These are phyloP conservation scores for Boehmeria nivea DNA, from an alignment of 306 rosid species.

Conservation along the genomic window DNA sequence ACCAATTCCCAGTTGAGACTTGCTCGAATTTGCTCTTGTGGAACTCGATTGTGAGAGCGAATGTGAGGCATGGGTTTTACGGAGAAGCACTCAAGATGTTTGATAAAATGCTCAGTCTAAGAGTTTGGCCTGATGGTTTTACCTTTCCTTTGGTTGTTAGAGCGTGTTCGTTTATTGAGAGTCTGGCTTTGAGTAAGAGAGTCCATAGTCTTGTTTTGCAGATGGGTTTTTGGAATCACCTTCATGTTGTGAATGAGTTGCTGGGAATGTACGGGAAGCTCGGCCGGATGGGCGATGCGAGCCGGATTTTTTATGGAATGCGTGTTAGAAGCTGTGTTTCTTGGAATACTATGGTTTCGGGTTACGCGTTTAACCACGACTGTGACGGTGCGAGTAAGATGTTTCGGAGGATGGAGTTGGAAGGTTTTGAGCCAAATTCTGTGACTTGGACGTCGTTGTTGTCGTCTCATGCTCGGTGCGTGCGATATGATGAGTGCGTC, in stretches of 20 bases:
- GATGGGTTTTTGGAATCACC: constrained; percentile 59
- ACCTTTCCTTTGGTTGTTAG: constrained; percentile 59
- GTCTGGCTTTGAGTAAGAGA: constrained; percentile 29
- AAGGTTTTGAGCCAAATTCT: constrained; percentile 52
- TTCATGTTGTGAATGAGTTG: constrained; percentile 58
- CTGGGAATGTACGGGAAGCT: constrained; percentile 64
- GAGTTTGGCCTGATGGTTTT: constrained; percentile 70
- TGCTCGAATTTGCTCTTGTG: constrained; percentile 43
- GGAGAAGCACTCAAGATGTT: constrained; percentile 38
- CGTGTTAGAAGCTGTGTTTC: constrained; percentile 46
- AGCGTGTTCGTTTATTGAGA: constrained; percentile 38
- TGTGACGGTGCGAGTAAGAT: constrained; percentile 49
- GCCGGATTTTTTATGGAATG: constrained; percentile 56
- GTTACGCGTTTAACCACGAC: constrained; percentile 60
- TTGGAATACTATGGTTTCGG: constrained; percentile 69
- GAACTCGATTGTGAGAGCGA: constrained; percentile 74
- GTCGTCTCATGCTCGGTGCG: constrained; percentile 73
- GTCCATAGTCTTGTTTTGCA: constrained; percentile 51
- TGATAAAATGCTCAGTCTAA: constrained; percentile 49
- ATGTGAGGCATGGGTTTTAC: constrained; percentile 50
- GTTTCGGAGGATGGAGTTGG: constrained; percentile 56
- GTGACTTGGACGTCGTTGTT: constrained; percentile 80
- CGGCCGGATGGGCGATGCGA: constrained; percentile 47
- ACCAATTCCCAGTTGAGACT: constrained; percentile 23
- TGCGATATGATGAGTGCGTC: constrained; percentile 42